Percentiles rank a stretch among this genome's conserved stretches.
Evolutionary conservation across 83 land plant genomes (phyloP).

Genomic region (Isoetes engelmannii): DNA sequence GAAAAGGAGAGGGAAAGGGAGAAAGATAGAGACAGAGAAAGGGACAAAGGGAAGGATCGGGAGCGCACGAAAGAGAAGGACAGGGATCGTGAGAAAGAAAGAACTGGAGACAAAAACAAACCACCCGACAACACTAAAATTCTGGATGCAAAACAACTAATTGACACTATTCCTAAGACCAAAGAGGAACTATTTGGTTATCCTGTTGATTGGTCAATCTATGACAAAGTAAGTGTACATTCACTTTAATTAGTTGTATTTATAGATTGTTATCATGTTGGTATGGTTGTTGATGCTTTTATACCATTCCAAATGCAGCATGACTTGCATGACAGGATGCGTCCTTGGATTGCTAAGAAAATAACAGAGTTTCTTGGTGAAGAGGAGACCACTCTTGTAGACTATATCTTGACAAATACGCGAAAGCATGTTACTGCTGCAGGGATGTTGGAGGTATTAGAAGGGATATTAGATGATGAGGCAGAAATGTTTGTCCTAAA

Average conservation of each 20-base stretch:
- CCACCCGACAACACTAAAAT: constrained; percentile 66
- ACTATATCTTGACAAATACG: constrained; percentile 82
- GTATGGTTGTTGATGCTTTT: no score
- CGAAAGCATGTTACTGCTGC: constrained; percentile 77
- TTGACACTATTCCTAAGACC: constrained; percentile 95
- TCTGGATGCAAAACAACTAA: constrained; percentile 91
- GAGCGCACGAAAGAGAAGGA: constrained; percentile 29
- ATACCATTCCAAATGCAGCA: constrained; percentile 73
- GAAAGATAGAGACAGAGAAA: constrained; percentile 36
- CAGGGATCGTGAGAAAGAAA: constrained; percentile 10
- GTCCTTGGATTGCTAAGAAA: constrained; percentile 98
- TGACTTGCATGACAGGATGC: constrained; percentile 87
- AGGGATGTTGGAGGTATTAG: constrained; percentile 69
- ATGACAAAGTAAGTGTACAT: constrained; percentile 78
- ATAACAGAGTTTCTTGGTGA: constrained; percentile 96
- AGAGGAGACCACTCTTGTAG: constrained; percentile 88
- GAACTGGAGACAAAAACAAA: constrained; percentile 21
- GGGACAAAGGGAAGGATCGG: constrained; percentile 33
- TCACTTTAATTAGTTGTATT: no score
- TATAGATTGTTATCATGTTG: no score
- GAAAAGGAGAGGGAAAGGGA: constrained; percentile 39
- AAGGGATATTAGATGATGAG: constrained; percentile 87
- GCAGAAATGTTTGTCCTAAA: constrained; percentile 99
- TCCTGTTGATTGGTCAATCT: constrained; percentile 80
- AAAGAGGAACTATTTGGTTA: constrained; percentile 89